Base-by-base conservation (phyloP, 2,329 filamentous ascomycete species). In the Domatiomyces globalis region DNA sequence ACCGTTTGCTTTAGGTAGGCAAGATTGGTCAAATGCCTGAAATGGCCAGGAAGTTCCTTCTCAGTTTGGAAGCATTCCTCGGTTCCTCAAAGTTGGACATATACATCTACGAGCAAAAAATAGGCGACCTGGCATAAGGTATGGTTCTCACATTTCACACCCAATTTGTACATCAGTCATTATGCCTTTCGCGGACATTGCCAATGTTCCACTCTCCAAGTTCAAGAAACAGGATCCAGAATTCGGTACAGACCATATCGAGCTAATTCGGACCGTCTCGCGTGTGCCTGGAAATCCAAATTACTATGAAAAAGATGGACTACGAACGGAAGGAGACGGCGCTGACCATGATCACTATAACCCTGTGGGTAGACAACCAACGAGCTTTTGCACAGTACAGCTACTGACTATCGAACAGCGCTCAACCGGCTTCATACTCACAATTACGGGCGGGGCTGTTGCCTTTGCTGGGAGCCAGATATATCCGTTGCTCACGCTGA, bases 271-370 rank as follows among this genome's bases (percentile, higher is more conserved):
- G 48, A 62, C 63, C 22, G 58, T 63, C 45, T 61, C 65, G 48
- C 55, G 54, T n/a, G 58, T 63, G n/a, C 60, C 62, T 39, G 66
- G 63, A 15, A 57, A 73, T 52, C 54, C 58, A 8, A 65, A 67
- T 50, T 72, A 74, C 60, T 71, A 71, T 55, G 72, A 76, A 55
- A 72, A 73, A 52, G 60, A 68, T 58, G 71, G 70, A 20, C 55
- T 73, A 2, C 64, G 70, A 15, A 71, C 68, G 4, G 68, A 73
- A 52, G 71, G 69, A 20, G 71, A 76, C 58, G 73, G 69, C 33
- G 68, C 69, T 47, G 68, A 71, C 50, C 71, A 73, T 61, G 71
- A 73, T 48, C 67, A 68, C 55, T 70, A 73, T 55, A 67, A 69
- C 48, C 68, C 69, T 19, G 72, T 74, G 63, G 51, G 65, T 59